Percentiles rank a stretch among this genome's conserved stretches.
phyloP scores from a whole-genome alignment of 345 rosid genomes.

The Hibiscus syriacus region DNA sequence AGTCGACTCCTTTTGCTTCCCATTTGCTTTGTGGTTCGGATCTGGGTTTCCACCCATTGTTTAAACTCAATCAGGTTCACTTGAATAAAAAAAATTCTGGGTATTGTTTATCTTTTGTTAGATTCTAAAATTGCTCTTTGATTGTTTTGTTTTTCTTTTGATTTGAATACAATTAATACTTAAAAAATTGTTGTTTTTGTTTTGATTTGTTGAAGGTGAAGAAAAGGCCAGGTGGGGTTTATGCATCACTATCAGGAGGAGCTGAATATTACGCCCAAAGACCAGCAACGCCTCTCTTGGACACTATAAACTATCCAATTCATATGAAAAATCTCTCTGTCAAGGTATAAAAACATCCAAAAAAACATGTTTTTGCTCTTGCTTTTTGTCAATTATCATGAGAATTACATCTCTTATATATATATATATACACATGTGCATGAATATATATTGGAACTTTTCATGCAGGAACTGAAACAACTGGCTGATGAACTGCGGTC shows the following conservation, averaged over 20 bases:
- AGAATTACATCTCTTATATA: too few species aligned
- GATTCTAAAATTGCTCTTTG: background rate
- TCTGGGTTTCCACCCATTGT: conserved; percentile 34
- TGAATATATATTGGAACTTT: background rate
- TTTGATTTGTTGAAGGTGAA: conserved; percentile 36
- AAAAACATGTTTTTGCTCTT: background rate
- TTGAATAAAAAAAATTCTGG: conserved; percentile 4
- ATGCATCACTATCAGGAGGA: conserved; percentile 68
- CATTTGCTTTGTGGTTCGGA: conserved; percentile 35
- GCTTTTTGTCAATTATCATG: background rate
- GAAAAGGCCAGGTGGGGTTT: conserved; percentile 42
- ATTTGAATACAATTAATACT: background rate
- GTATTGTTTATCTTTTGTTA: conserved; percentile 7
- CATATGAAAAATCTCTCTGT: conserved; percentile 90
- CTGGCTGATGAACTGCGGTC: conserved; percentile 81
- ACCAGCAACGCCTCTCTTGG: conserved; percentile 89
- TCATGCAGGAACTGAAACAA: conserved; percentile 66
- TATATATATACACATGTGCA: too few species aligned
- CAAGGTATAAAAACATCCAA: conserved; percentile 35
- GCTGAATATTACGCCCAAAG: conserved; percentile 65
- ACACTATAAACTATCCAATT: conserved; percentile 84
- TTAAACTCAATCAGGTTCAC: conserved; percentile 34
- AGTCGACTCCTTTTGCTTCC: conserved; percentile 28
- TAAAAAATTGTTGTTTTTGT: conserved; percentile 16
- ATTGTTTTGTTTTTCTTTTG: background rate